These are phyloP conservation scores for Sclerotinia nivalis DNA, from an alignment of 2,329 filamentous ascomycete genomes.

Conservation along the genomic window DNA sequence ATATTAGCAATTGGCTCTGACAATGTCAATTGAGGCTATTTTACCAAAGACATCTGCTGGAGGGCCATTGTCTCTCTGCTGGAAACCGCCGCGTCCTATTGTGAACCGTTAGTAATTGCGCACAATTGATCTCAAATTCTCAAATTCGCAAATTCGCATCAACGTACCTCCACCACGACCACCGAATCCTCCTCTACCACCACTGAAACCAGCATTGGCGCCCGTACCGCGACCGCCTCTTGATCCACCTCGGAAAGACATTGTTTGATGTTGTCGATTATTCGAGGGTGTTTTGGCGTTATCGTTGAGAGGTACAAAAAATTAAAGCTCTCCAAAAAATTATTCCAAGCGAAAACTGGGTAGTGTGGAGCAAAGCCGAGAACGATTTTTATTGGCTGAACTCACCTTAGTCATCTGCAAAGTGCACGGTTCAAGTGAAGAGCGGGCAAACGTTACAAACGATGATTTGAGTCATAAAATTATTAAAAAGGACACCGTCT, in stretches of 20 bases:
- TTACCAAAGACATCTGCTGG: constrained; percentile 60
- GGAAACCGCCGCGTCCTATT: constrained; percentile 62
- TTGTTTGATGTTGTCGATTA: constrained; percentile 29
- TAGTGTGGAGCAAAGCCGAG: constrained; percentile 18
- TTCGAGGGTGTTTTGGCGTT: constrained; percentile 43
- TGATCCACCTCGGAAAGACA: constrained; percentile 58
- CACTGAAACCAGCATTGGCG: constrained; percentile 52
- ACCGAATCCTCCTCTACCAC: constrained; percentile 52
- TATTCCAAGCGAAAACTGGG: constrained; percentile 25
- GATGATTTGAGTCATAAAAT: constrained; percentile 20
- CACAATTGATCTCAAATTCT: constrained; percentile 17
- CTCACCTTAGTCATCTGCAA: neutral
- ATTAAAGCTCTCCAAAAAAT: constrained; percentile 27
- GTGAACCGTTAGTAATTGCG: constrained; percentile 29
- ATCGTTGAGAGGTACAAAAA: constrained; percentile 36
- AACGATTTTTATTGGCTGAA: constrained; percentile 19
- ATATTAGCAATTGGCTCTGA: constrained; percentile 28
- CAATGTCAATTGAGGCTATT: constrained; percentile 25
- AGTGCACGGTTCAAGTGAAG: constrained; percentile 3
- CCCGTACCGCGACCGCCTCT: constrained; percentile 51
- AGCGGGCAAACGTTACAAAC: constrained; percentile 11
- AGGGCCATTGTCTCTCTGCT: constrained; percentile 61
- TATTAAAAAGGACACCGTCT: constrained; percentile 17
- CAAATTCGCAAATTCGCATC: constrained; percentile 36
- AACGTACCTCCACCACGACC: constrained; percentile 47